A percentile compares a stretch with the other conserved stretches of the same genome.
These are phyloP conservation scores for Paracoccidioides brasiliensis DNA, from an alignment of 2,329 filamentous ascomycete genomes.

Conservation along the genomic window DNA sequence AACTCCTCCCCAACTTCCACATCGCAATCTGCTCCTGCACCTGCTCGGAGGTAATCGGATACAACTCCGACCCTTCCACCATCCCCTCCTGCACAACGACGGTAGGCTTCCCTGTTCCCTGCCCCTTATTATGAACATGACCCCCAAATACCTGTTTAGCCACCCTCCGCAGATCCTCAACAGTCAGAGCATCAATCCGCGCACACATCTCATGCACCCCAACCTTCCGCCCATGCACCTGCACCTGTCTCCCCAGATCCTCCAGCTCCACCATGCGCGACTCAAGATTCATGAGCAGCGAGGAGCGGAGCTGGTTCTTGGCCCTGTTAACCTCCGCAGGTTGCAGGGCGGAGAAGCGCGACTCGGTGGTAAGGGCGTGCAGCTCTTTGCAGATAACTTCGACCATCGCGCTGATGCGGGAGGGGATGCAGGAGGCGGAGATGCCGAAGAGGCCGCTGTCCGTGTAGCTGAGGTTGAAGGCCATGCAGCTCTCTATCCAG, in stretches of 20 bases:
- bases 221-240: conserved; percentile 89
- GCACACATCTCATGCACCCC: conserved; percentile 87
- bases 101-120: conserved; percentile 76
- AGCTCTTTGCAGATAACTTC: conserved; percentile 92
- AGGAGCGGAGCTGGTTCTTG: conserved; percentile 90
- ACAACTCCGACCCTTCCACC: conserved; percentile 53
- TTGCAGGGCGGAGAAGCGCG: conserved; percentile 59
- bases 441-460: conserved; percentile 95
- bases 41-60: conserved; percentile 37
- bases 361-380: conserved; percentile 60
- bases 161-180: conserved; percentile 68
- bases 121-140: conserved; percentile 57
- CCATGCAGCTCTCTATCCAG: conserved; percentile 91
- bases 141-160: conserved; percentile 68
- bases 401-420: conserved; percentile 68
- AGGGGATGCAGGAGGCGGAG: conserved; percentile 69
- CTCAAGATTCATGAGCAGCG: conserved; percentile 93
- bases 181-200: conserved; percentile 69
- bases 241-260: conserved; percentile 85
- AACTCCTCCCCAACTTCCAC: conserved; percentile 62
- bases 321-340: conserved; percentile 72
- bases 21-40: conserved; percentile 63
- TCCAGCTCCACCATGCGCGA: conserved; percentile 95
- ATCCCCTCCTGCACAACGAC: conserved; percentile 90
- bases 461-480: conserved; percentile 96